phyloP scores from a whole-genome alignment of 2,329 filamentous ascomycete species.

The Ascochyta rabiei region DNA sequence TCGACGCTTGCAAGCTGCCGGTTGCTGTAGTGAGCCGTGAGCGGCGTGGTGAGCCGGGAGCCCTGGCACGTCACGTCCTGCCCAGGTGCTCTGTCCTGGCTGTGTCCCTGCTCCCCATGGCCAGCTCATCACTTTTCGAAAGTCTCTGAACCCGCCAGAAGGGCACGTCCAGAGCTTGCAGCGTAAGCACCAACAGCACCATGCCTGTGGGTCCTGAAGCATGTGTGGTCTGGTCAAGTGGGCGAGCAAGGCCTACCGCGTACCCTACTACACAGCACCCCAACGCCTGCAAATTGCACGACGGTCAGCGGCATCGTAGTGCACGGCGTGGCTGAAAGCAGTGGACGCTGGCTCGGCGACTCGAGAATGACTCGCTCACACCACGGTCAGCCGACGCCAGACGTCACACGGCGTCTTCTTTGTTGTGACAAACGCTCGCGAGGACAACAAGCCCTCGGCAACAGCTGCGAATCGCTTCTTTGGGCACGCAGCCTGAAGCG shows the following conservation, averaged over 20 bases:
- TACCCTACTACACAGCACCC: neutral
- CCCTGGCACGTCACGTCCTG: constrained; percentile 1
- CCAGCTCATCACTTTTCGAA: constrained; percentile 6
- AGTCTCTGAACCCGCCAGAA: constrained; percentile 11
- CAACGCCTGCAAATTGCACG: neutral
- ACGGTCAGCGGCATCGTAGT: constrained; percentile 10
- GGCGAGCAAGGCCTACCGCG: neutral
- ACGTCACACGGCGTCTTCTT: constrained; percentile 16
- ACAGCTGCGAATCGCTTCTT: constrained; percentile 7
- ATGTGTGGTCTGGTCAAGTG: neutral
- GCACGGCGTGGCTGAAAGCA: constrained; percentile 12
- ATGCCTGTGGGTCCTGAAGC: neutral
- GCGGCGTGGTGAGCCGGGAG: constrained; percentile 6
- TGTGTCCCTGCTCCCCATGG: constrained; percentile 7
- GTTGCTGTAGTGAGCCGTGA: neutral
- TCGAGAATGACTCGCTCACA: constrained; percentile 4
- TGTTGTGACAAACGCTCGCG: constrained; percentile 10
- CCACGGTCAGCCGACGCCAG: constrained; percentile 13
- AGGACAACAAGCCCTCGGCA: constrained; percentile 5
- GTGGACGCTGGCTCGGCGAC: neutral
- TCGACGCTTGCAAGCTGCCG: no score
- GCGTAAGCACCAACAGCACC: neutral
- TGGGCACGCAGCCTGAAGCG: constrained; percentile 7
- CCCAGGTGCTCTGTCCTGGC: neutral
- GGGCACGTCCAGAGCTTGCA: neutral